Evolutionary conservation across 345 rosid species (phyloP).

Genomic region (Brassica cretica): DNA sequence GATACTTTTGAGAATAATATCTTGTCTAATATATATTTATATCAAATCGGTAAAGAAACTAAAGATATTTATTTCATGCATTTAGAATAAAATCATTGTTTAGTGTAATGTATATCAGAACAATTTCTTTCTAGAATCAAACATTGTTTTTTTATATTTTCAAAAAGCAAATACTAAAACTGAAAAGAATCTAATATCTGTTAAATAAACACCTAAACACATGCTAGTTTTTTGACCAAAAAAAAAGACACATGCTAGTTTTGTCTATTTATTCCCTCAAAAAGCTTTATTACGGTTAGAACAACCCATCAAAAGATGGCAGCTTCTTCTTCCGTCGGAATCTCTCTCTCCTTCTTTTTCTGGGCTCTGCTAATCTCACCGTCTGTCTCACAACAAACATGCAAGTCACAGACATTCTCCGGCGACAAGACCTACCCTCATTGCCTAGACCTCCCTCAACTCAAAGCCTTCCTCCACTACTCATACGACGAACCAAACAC

Average conservation of each 20-base stretch:
- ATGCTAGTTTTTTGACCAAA: background rate
- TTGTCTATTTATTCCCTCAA: constrained; percentile 24
- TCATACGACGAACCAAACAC: constrained; percentile 60
- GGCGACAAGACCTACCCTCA: constrained; percentile 47
- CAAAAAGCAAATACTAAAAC: background rate
- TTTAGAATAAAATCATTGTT: too few species aligned
- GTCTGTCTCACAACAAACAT: constrained; percentile 54
- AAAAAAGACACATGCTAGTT: too few species aligned
- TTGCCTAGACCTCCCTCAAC: constrained; percentile 73
- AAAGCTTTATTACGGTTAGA: constrained; percentile 8
- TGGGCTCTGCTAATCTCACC: constrained; percentile 43
- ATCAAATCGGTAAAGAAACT: too few species aligned
- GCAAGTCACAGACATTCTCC: constrained; percentile 55
- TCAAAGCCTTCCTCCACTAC: constrained; percentile 69
- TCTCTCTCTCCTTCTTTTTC: constrained; percentile 26
- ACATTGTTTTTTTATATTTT: background rate
- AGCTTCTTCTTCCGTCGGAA: constrained; percentile 14
- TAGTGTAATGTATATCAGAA: too few species aligned
- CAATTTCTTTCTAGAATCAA: background rate
- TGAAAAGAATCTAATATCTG: background rate
- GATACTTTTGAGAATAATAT: too few species aligned
- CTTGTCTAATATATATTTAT: too few species aligned
- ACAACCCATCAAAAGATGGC: constrained; percentile 19
- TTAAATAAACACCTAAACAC: constrained; percentile 2
- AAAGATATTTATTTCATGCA: too few species aligned